Evolutionary conservation across 2,329 filamentous ascomycete species (phyloP).

Genomic region (Trichoderma sp.): DNA sequence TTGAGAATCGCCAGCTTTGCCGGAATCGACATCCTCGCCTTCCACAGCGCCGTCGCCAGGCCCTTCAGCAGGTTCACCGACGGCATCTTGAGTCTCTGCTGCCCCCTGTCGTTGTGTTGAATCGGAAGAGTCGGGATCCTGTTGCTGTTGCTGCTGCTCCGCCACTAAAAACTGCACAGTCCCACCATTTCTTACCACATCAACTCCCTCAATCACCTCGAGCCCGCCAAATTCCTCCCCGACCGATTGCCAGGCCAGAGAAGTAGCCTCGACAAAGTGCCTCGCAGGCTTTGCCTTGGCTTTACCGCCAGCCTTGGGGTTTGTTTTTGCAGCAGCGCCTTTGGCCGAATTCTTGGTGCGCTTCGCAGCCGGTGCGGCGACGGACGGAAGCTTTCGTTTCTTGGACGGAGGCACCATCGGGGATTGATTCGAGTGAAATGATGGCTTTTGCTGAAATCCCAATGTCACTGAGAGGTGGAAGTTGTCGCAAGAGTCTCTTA

Average conservation of each 20-base stretch:
- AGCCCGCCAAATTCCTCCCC: conserved; percentile 92
- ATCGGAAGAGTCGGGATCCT: conserved; percentile 24
- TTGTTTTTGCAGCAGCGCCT: conserved; percentile 17
- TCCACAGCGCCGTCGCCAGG: conserved; percentile 52
- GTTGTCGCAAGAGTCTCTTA: not conserved
- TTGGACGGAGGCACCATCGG: conserved; percentile 35
- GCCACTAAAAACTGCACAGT: conserved; percentile 55
- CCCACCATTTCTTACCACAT: conserved; percentile 68
- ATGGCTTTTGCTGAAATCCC: not conserved
- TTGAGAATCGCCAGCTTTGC: conserved; percentile 33
- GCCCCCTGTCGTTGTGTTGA: conserved; percentile 15
- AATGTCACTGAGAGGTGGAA: not conserved
- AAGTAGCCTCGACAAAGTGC: conserved; percentile 42
- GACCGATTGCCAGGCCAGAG: conserved; percentile 66
- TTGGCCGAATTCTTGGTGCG: conserved; percentile 33
- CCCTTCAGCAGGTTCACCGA: conserved; percentile 61
- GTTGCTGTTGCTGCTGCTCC: conserved; percentile 21
- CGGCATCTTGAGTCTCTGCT: conserved; percentile 25
- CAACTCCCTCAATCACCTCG: conserved; percentile 88
- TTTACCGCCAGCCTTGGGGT: conserved; percentile 16
- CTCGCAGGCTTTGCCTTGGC: conserved; percentile 23
- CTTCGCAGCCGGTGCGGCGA: conserved; percentile 35
- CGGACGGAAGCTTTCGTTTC: conserved; percentile 40
- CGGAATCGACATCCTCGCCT: conserved; percentile 32
- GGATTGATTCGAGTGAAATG: not conserved